These are phyloP conservation scores for Inonotus obliquus DNA, from an alignment of 1,284 basidiomycete species.

Conservation along the genomic window DNA sequence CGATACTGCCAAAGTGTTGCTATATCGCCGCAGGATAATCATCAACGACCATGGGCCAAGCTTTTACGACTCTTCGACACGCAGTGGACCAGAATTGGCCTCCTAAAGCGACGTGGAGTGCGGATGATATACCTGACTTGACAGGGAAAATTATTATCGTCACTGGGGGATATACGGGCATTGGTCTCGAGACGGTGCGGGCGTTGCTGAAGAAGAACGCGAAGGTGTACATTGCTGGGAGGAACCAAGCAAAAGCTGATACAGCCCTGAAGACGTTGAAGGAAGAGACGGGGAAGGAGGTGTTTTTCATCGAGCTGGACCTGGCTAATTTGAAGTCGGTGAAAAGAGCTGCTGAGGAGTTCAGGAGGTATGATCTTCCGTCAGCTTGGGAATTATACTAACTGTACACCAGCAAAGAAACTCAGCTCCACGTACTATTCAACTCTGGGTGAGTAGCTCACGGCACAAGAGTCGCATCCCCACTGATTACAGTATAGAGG, in stretches of 20 bases:
- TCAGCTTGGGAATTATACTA: no score
- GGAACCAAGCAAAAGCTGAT: conserved; percentile 12
- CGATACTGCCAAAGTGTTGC: no score
- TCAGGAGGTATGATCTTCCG: conserved; percentile 32
- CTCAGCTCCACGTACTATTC: conserved; percentile 17
- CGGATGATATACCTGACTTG: conserved; percentile 48
- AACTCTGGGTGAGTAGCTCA: conserved; percentile 37
- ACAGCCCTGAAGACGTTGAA: conserved; percentile 27
- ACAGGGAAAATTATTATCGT: conserved; percentile 23
- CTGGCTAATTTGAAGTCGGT: conserved; percentile 42
- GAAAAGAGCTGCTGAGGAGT: conserved; percentile 34
- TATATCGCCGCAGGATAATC: no score
- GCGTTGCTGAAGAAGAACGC: conserved; percentile 14
- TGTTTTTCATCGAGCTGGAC: conserved; percentile 45
- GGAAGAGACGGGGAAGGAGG: conserved; percentile 31
- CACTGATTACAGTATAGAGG: conserved; percentile 39
- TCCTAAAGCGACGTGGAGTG: conserved; percentile 38
- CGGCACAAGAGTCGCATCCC: no score
- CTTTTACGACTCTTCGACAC: background rate
- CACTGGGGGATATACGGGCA: conserved; percentile 32
- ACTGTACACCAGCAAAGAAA: conserved; percentile 12
- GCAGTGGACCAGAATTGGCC: conserved; percentile 25
- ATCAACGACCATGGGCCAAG: conserved; percentile 5
- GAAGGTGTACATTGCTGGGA: conserved; percentile 15
- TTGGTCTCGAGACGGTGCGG: conserved; percentile 31